A percentile compares a stretch with the other conserved stretches of the same genome.
Conservation (phyloP, 352 stramenopile genomes). For the Pythium aquatile region DNA sequence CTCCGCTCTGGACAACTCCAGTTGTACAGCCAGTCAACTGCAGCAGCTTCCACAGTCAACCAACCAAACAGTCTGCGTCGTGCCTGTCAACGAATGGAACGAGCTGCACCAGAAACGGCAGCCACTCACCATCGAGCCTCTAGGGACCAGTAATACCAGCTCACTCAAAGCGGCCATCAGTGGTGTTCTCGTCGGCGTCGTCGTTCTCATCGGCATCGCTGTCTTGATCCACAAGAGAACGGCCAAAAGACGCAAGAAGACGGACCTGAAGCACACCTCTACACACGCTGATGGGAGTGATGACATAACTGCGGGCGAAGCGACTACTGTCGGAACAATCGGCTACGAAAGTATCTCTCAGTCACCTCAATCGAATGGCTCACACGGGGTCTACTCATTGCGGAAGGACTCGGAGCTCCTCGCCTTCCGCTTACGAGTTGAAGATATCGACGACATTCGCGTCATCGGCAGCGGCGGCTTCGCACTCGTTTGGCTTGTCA, state of each 20-base stretch:
- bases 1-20: background rate
- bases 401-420: constrained; percentile 49
- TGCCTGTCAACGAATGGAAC: background rate
- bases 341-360: background rate
- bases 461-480: constrained; percentile 45
- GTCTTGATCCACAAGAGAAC: background rate
- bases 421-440: constrained; percentile 35
- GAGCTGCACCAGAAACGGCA: background rate
- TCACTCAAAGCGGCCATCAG: background rate
- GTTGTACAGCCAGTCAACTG: background rate
- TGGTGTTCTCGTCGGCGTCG: background rate
- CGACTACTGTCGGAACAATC: background rate
- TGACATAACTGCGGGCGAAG: background rate
- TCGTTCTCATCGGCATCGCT: background rate
- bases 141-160: background rate
- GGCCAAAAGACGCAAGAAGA: background rate
- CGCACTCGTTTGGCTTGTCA: constrained; percentile 46
- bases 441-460: constrained; percentile 44
- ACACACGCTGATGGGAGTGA: background rate
- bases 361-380: background rate
- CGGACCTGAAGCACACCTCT: background rate
- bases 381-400: constrained; percentile 21
- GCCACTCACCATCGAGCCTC: background rate
- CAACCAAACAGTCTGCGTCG: constrained; percentile 6
- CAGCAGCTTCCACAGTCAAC: background rate